Percentiles rank a stretch among this genome's conserved stretches.
Conservation (phyloP, 306 rosid genomes). For the Phaseolus lunatus region DNA sequence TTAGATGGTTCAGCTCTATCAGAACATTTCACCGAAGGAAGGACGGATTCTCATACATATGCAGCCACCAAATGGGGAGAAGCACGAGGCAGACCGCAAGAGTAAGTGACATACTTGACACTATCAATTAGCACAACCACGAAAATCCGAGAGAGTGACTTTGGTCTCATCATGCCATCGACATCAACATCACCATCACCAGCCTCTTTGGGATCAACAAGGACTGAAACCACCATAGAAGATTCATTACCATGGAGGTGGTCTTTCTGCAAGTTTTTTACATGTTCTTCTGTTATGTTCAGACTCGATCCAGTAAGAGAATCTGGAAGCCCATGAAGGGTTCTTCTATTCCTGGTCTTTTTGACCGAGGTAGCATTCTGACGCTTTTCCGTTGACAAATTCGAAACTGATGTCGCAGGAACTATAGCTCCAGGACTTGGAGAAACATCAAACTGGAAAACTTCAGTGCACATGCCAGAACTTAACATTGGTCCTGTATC, state of each 20-base stretch:
- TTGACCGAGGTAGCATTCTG: slow-evolving; percentile 56
- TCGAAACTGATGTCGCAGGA: slow-evolving; percentile 78
- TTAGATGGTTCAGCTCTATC: slow-evolving; percentile 42
- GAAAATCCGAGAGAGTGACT: slow-evolving; percentile 78
- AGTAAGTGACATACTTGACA: slow-evolving; percentile 90
- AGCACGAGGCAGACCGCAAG: slow-evolving; percentile 81
- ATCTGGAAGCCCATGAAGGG: slow-evolving; percentile 68
- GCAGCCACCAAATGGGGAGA: slow-evolving; percentile 74
- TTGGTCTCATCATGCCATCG: slow-evolving; percentile 71
- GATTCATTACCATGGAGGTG: slow-evolving; percentile 69
- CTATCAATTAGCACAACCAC: slow-evolving; percentile 88
- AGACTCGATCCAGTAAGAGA: slow-evolving; percentile 59
- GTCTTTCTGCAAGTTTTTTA: slow-evolving; percentile 54
- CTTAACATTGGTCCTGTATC: slow-evolving; percentile 89
- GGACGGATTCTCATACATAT: slow-evolving; percentile 47
- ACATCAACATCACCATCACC: slow-evolving; percentile 65
- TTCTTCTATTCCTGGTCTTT: slow-evolving; percentile 77
- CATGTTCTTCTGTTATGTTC: slow-evolving; percentile 66
- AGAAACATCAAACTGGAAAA: slow-evolving; percentile 89
- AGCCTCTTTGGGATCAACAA: slow-evolving; percentile 87
- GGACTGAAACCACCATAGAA: slow-evolving; percentile 92
- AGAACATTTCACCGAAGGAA: slow-evolving; percentile 16
- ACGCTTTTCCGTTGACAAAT: slow-evolving; percentile 49
- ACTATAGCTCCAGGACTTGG: slow-evolving; percentile 82
- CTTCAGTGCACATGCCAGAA: slow-evolving; percentile 98